Conservation (phyloP, 352 stramenopile species). For the Plasmopara viticola region DNA sequence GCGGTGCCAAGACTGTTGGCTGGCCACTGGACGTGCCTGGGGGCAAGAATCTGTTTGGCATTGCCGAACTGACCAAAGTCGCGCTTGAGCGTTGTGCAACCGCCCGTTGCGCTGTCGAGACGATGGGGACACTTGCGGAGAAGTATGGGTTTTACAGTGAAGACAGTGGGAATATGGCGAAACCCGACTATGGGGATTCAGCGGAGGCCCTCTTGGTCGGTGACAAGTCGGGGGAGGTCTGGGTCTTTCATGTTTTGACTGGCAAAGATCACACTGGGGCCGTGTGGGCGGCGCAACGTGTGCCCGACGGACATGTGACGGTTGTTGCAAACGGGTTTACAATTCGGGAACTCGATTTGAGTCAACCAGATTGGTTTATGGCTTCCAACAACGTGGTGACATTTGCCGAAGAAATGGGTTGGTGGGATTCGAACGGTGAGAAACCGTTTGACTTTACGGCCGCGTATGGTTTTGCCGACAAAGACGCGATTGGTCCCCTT, state of each 20-base stretch:
- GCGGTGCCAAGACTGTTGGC: slow-evolving; percentile 71
- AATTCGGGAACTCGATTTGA: slow-evolving; percentile 84
- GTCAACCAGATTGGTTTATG: slow-evolving; percentile 79
- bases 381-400: slow-evolving; percentile 83
- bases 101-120: slow-evolving; percentile 72
- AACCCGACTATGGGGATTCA: slow-evolving; percentile 60
- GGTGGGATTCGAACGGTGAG: slow-evolving; percentile 54
- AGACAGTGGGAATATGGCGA: slow-evolving; percentile 58
- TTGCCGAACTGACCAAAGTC: slow-evolving; percentile 86
- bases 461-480: slow-evolving; percentile 58
- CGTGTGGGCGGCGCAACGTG: slow-evolving; percentile 91
- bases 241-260: slow-evolving; percentile 93
- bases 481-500: slow-evolving; percentile 50
- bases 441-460: slow-evolving; percentile 66
- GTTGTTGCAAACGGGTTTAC: slow-evolving; percentile 91
- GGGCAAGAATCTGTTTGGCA: slow-evolving; percentile 87
- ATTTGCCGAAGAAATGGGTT: slow-evolving; percentile 80
- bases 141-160: slow-evolving; percentile 93
- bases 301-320: slow-evolving; percentile 86
- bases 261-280: slow-evolving; percentile 80
- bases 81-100: slow-evolving; percentile 86
- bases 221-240: slow-evolving; percentile 85
- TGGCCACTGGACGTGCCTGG: slow-evolving; percentile 51
- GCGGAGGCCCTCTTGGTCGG: slow-evolving; percentile 83
- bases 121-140: slow-evolving; percentile 90